Conservation (phyloP, 495 filamentous ascomycete genomes). For the Hypoxylon intermedium region DNA sequence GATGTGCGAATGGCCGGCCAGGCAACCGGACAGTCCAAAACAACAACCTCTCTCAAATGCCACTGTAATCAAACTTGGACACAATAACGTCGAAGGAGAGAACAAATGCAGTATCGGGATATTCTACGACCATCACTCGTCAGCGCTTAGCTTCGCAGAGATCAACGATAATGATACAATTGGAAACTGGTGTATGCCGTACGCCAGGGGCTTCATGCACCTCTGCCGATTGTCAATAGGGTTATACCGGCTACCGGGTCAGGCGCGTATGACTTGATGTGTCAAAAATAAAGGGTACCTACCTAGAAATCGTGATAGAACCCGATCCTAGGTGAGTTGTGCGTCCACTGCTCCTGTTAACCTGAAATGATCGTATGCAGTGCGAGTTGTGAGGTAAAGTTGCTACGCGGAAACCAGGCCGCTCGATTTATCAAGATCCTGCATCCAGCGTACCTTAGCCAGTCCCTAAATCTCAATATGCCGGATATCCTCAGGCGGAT, state of each 20-base stretch:
- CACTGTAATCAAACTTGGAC: not conserved
- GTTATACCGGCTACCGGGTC: constrained; percentile 58
- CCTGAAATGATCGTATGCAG: constrained; percentile 13
- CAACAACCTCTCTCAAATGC: not conserved
- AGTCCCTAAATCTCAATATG: not conserved
- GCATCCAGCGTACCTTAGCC: constrained; percentile 14
- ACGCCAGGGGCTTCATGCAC: constrained; percentile 51
- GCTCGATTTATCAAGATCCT: constrained; percentile 30
- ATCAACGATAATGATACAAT: constrained; percentile 51
- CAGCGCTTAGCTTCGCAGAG: constrained; percentile 58
- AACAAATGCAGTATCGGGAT: constrained; percentile 44
- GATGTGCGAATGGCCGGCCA: constrained; percentile 51
- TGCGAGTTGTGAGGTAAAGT: constrained; percentile 8
- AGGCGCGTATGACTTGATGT: constrained; percentile 54
- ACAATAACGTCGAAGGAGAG: not conserved
- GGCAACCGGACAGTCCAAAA: not conserved
- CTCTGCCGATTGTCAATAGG: constrained; percentile 55
- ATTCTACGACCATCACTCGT: constrained; percentile 58
- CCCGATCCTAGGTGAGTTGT: constrained; percentile 48
- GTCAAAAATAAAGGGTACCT: constrained; percentile 49
- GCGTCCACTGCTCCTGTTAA: not conserved
- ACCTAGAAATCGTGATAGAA: constrained; percentile 60
- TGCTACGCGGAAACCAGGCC: constrained; percentile 8
- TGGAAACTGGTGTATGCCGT: constrained; percentile 57
- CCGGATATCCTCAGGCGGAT: not conserved